Percentiles rank a stretch among this genome's conserved stretches.
Conservation (phyloP, 495 filamentous ascomycete genomes). For the Collariella sp. region DNA sequence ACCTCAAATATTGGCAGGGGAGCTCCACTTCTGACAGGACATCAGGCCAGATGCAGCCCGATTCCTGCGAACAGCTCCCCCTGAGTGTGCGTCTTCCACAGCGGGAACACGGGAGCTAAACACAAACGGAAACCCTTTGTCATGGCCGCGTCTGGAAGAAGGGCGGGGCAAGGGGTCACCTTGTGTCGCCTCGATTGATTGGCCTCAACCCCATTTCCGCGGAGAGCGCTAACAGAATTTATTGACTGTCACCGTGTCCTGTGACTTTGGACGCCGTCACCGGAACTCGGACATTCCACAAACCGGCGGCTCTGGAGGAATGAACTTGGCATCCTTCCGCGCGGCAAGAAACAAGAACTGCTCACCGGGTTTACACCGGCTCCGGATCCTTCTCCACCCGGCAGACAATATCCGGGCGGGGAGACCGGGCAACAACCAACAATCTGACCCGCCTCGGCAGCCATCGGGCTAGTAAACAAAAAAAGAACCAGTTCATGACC, state of each 20-base stretch:
- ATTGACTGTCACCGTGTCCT: conserved; percentile 3
- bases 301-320: not conserved
- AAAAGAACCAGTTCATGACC: not conserved
- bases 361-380: not conserved
- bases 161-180: conserved; percentile 3
- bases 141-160: not conserved
- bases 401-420: not conserved
- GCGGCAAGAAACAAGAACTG: not conserved
- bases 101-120: conserved; percentile 11
- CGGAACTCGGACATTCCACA: conserved; percentile 7
- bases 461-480: not conserved
- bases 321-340: not conserved
- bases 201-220: not conserved
- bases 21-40: no score
- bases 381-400: not conserved
- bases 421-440: not conserved
- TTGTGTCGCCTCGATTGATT: conserved; percentile 1
- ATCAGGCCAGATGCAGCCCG: not conserved
- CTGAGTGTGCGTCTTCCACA: not conserved
- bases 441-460: not conserved
- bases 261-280: no score
- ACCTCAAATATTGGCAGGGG: no score
- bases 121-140: conserved; percentile 16
- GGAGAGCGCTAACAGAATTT: not conserved
- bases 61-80: not conserved